Evolutionary conservation across 2,329 filamentous ascomycete genomes (phyloP).

Genomic region (Cladosporium sp.): DNA sequence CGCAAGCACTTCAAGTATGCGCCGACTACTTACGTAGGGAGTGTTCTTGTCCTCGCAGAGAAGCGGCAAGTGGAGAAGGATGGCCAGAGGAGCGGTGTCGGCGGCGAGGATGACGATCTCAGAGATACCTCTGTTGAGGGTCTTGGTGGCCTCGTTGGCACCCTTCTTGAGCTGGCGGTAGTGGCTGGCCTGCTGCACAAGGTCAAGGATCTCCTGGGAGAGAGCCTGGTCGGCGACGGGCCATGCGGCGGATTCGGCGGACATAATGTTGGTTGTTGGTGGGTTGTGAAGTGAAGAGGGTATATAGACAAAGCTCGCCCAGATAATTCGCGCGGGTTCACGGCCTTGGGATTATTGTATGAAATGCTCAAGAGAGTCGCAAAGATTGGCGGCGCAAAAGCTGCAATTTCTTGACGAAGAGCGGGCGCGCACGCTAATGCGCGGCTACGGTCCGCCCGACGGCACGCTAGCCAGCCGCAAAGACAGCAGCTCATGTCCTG

Average conservation of each 20-base stretch:
- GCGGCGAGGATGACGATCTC: slow-evolving; percentile 89
- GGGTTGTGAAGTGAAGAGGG: slow-evolving; percentile 23
- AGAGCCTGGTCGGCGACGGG: slow-evolving; percentile 51
- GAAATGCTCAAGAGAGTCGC: slow-evolving; percentile 15
- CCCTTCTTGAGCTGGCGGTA: slow-evolving; percentile 77
- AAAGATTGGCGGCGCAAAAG: slow-evolving; percentile 10
- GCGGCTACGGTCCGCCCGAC: not conserved
- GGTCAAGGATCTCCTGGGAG: slow-evolving; percentile 48
- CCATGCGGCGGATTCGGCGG: slow-evolving; percentile 52
- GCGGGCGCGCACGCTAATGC: slow-evolving; percentile 10
- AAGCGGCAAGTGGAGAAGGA: slow-evolving; percentile 84
- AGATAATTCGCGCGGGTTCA: slow-evolving; percentile 33
- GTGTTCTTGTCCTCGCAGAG: slow-evolving; percentile 77
- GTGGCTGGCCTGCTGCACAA: slow-evolving; percentile 66
- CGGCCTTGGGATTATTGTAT: slow-evolving; percentile 30
- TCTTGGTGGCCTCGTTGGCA: slow-evolving; percentile 70
- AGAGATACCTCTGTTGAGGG: slow-evolving; percentile 83
- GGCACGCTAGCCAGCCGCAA: not conserved
- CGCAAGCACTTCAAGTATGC: not conserved
- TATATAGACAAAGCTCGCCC: slow-evolving; percentile 35
- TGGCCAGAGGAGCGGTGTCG: slow-evolving; percentile 83
- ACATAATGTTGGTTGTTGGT: slow-evolving; percentile 25
- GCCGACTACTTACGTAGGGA: slow-evolving; percentile 48
- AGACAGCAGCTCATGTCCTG: slow-evolving; percentile 8
- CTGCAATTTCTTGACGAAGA: slow-evolving; percentile 11